Conservation (phyloP, 2,329 filamentous ascomycete genomes). For the Fusarium subtropicale region DNA sequence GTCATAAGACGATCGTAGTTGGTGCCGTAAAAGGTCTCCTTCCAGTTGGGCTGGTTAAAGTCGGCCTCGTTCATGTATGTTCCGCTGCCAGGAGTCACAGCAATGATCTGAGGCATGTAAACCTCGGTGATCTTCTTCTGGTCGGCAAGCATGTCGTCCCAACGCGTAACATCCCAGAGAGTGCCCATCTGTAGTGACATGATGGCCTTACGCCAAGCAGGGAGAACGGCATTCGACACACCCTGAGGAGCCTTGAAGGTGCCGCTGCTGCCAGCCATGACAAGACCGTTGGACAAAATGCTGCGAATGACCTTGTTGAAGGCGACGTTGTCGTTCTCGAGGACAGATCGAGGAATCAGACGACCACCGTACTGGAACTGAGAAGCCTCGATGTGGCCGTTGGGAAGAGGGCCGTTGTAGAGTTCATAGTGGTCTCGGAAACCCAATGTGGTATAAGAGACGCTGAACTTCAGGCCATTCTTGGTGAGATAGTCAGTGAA, state of each 20-base stretch:
- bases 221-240: constrained; percentile 54
- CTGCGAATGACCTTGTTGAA: constrained; percentile 49
- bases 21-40: constrained; percentile 59
- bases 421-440: constrained; percentile 58
- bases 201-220: constrained; percentile 55
- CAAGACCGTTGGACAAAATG: constrained; percentile 20
- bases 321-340: constrained; percentile 48
- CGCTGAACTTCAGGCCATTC: constrained; percentile 25
- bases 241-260: constrained; percentile 41
- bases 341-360: constrained; percentile 55
- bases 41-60: constrained; percentile 57
- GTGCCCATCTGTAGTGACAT: constrained; percentile 48
- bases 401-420: constrained; percentile 56
- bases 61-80: constrained; percentile 66
- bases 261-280: constrained; percentile 46
- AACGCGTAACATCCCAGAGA: constrained; percentile 46
- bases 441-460: constrained; percentile 34
- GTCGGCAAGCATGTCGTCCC: constrained; percentile 48
- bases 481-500: constrained; percentile 32
- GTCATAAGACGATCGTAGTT: constrained; percentile 57
- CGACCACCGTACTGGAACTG: constrained; percentile 54
- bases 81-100: constrained; percentile 56
- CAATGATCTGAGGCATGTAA: constrained; percentile 45
- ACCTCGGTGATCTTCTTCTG: constrained; percentile 50
- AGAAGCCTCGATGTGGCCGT: constrained; percentile 50